Conservation (phyloP, 2,329 filamentous ascomycete genomes). For the Exophiala spinifera region DNA sequence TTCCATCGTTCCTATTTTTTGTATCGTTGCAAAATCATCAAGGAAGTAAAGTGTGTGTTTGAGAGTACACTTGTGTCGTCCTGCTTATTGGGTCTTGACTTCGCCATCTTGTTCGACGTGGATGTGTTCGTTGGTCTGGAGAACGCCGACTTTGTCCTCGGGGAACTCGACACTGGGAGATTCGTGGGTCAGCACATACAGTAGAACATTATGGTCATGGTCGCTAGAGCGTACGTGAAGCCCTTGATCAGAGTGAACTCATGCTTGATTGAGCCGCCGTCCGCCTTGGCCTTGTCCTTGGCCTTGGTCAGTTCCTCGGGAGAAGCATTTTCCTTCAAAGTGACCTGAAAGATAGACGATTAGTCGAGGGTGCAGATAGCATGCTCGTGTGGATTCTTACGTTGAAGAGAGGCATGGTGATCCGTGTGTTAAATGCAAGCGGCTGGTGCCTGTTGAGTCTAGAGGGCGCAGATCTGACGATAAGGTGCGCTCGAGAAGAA, state of each 20-base stretch:
- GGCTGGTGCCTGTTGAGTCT: background rate
- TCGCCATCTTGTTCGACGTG: conserved; percentile 73
- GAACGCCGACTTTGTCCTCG: conserved; percentile 61
- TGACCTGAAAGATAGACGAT: conserved; percentile 58
- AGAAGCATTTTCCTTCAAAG: conserved; percentile 69
- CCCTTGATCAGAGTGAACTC: conserved; percentile 87
- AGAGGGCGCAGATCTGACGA: background rate
- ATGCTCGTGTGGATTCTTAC: conserved; percentile 28
- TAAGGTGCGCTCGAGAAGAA: background rate
- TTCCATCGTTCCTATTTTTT: background rate
- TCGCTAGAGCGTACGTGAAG: conserved; percentile 67
- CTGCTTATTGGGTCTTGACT: conserved; percentile 68
- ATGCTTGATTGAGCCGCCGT: conserved; percentile 80
- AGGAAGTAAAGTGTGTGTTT: background rate
- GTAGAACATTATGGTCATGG: conserved; percentile 22
- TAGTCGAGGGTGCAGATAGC: conserved; percentile 3
- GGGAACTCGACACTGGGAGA: conserved; percentile 66
- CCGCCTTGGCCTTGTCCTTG: conserved; percentile 69
- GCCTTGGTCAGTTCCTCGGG: conserved; percentile 65
- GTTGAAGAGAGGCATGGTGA: conserved; percentile 41
- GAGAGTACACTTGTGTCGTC: background rate
- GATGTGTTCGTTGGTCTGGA: conserved; percentile 69
- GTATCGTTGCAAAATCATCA: conserved; percentile 1
- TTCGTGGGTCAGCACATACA: background rate
- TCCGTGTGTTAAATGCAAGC: conserved; percentile 2